Base-by-base conservation (phyloP, 495 filamentous ascomycete species). In the Tuber magnatum region DNA sequence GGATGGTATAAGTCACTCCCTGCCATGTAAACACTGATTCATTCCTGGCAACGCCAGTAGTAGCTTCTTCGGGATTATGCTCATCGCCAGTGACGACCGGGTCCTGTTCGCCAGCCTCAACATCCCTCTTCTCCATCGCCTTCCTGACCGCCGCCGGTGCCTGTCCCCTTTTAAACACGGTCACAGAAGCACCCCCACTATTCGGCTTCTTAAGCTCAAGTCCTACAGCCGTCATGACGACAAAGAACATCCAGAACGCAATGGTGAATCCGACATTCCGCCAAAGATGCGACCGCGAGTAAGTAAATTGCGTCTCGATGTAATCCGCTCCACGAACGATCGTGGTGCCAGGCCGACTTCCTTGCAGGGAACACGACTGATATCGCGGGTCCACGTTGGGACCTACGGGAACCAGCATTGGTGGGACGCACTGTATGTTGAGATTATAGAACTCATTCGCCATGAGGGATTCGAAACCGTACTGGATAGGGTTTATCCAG, bases 21-120 rank as follows among this genome's bases (percentile, higher is more conserved):
- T 92, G 89, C 89, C 90, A 96, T 0, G 92, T 94, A 77, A 96
- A 90, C 40, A 96, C 84, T n/a, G 82, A 86, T 20, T 88, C 88
- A 70, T 89, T 91, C 74, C 85, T 86, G 3, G 88, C 88, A 71
- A 91, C 86, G 14, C 78, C 84, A 68, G 84, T 81, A 6, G 86
- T 84, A 9, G 81, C 75, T 10, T 82, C 72, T 6, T 77, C 75
- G 44, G 75, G 72, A 43, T 77, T 81, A 40, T 75, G 81, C 16
- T 76, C 80, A 38, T 82, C 75, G 12, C 77, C 80, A 46, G 80
- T 71, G 12, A 82, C 73, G 28, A 75, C 73, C 10, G 51, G 70
- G 16, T 82, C 73, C 35, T 83, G 83, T 43, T 84, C 84, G 0
- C 82, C 83, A 2, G 84, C 82, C 74, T 90, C 89, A 68, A 86